Base-by-base conservation (phyloP, 1,284 basidiomycete species). In the Dichomitus squalens region DNA sequence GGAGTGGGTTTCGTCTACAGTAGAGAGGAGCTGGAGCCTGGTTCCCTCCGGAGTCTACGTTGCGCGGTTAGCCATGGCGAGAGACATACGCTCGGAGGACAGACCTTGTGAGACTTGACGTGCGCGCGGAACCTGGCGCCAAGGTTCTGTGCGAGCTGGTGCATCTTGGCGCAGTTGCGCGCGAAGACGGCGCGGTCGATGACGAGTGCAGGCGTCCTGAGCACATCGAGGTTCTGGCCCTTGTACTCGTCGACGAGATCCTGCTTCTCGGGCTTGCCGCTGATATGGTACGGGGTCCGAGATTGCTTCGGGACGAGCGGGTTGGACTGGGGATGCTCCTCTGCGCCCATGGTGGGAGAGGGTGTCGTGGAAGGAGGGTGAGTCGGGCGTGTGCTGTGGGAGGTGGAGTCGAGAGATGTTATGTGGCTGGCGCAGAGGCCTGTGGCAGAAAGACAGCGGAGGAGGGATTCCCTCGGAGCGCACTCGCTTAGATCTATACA, bases 41-140 rank as follows among this genome's bases (percentile, higher is more conserved):
- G 86, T 83, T 18, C 92, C 92, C 69, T 93, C 89, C 6, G 77
- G 73, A 1, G 90, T 93, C 87, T 93, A 60, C 12, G 21, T 12
- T 7, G 12, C 3, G 18, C 11, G 5, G 50, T 53, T 18, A 56
- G 49, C 33, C 4, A 40, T 39, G 27, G 38, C 43, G 46, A 44
- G 40, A 38, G 29, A 48, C n/a, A 14, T n/a, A n/a, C n/a, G n/a
- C n/a, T n/a, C 18, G 35, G n/a, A 8, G 27, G 21, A 53, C 65
- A 33, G 61, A 86, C 86, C 78, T 88, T 93, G 76, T 91, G 88
- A 11, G 92, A 92, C 73, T 95, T 95, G 52, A 95, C 78, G 71
- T 95, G 93, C 6, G 87, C 88, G 49, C 93, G 78, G 70, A 95
- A 95, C 12, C 68, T 74, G 27, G 89, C 85, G 6, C 86, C 87